phyloP scores from a whole-genome alignment of 1,284 basidiomycete species.

The Cutaneotrichosporon sp. region DNA sequence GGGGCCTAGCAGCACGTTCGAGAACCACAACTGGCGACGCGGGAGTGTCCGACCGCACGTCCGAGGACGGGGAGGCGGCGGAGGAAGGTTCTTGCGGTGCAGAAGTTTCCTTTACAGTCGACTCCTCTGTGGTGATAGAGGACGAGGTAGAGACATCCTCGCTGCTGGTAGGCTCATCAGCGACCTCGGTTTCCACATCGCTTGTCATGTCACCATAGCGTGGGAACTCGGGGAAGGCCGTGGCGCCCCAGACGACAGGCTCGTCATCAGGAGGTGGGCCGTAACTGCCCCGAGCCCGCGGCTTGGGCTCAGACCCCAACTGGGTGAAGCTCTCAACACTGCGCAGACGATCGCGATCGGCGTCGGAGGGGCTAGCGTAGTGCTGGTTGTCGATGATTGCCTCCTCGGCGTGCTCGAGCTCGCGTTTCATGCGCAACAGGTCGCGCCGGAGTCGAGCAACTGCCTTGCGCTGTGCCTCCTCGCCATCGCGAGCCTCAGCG shows the following conservation, averaged over 20 bases:
- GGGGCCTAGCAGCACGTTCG: not conserved
- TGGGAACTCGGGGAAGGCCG: slow-evolving; percentile 33
- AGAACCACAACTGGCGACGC: not conserved
- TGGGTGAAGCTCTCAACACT: not conserved
- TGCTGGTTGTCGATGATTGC: not conserved
- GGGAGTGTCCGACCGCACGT: not conserved
- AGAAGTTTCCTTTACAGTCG: not conserved
- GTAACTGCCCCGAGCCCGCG: slow-evolving; percentile 7
- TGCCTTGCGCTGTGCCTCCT: slow-evolving; percentile 41
- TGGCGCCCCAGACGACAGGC: slow-evolving; percentile 34
- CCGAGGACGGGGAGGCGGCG: not conserved
- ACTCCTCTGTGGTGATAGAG: not conserved
- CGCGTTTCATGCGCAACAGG: slow-evolving; percentile 37
- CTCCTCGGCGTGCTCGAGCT: slow-evolving; percentile 36
- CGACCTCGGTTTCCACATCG: not conserved
- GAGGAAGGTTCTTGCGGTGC: not conserved
- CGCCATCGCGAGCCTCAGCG: slow-evolving; percentile 40
- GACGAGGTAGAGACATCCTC: not conserved
- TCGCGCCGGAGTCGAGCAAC: slow-evolving; percentile 40
- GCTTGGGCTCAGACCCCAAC: not conserved
- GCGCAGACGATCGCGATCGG: not conserved
- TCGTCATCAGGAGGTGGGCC: slow-evolving; percentile 7
- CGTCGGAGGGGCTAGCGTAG: not conserved
- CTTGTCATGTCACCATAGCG: not conserved
- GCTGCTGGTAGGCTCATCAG: not conserved